Percentiles rank a stretch among this genome's conserved stretches.
phyloP scores from a whole-genome alignment of 495 filamentous ascomycete genomes.

The Tuber calosporum region DNA sequence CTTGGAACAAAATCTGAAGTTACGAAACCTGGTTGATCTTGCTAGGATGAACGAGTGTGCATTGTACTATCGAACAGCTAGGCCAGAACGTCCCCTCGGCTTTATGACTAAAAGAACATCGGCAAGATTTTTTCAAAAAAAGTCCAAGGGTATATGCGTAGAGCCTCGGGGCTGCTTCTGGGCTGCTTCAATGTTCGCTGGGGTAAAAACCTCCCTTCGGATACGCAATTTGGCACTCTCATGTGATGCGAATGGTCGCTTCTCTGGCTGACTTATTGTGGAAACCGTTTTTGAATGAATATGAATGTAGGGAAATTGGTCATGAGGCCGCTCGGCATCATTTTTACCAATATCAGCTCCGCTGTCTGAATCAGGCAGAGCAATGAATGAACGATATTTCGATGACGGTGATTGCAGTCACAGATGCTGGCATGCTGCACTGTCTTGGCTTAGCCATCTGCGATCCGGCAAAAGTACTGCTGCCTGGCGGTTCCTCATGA shows the following conservation, averaged over 20 bases:
- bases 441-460: slow-evolving; percentile 8
- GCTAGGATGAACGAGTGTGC: slow-evolving; percentile 37
- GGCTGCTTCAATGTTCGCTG: slow-evolving; percentile 11
- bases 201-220: neutral
- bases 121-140: slow-evolving; percentile 34
- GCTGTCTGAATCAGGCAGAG: slow-evolving; percentile 5
- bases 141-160: slow-evolving; percentile 27
- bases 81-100: slow-evolving; percentile 12
- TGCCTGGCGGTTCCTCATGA: slow-evolving; percentile 19
- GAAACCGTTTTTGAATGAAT: neutral
- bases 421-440: slow-evolving; percentile 15
- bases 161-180: too few species aligned
- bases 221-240: neutral
- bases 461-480: slow-evolving; percentile 13
- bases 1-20: slow-evolving; percentile 10
- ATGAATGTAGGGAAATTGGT: neutral
- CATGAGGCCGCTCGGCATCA: neutral
- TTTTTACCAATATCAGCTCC: neutral
- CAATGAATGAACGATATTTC: slow-evolving; percentile 34
- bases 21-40: slow-evolving; percentile 30
- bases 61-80: slow-evolving; percentile 15
- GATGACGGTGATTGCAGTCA: slow-evolving; percentile 24
- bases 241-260: neutral
- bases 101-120: slow-evolving; percentile 33
- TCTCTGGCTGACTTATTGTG: neutral